Base-by-base conservation (phyloP, 1,139 yeast genomes). In the Lodderomyces elongisporus region DNA sequence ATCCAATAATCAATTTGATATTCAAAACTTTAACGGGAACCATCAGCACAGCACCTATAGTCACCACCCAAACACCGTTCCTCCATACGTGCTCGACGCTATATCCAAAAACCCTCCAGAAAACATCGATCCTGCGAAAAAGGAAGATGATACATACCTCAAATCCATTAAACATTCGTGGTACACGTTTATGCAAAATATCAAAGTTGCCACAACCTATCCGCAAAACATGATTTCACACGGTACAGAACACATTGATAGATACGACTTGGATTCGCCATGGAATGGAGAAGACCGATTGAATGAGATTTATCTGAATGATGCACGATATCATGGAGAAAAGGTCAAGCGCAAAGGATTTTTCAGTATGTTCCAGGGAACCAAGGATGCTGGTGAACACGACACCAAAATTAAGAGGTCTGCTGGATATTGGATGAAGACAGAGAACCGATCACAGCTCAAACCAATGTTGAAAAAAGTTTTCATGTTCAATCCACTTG, bases 241-340 rank as follows among this genome's bases (percentile, higher is more conserved):
- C 31, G 64, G 64, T 30, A 47, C 45, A 7, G 45, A 46, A 21
- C 44, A 46, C 22, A 43, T 46, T 17, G 40, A 46, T 27, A 56
- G 49, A 10, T 49, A 53, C 41, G 47, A 53, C 30, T 46, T 63
- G 18, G 49, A 52, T 15, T 74, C 73, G 1, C 54, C 66, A 10
- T 83, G 91, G 91, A 80, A 80, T 24, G 93, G 91, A 18, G 85
- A 73, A 40, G 75, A 73, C 37, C 56, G 88, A 41, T 62, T 83
- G 39, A 68, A 72, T 36, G 25, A 32, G 22, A 38, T 34, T 24
- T 8, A 30, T 12, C 4, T 14, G 15, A n/a, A 35, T 14, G 23
- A 21, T 9, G 27, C 31, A 14, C n/a, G n/a, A n/a, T n/a, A n/a
- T n/a, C n/a, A n/a, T n/a, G n/a, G n/a, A n/a, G 36, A 39, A 31